Conservation (phyloP, 148 eudicot species). For the Camellia granthamiana region DNA sequence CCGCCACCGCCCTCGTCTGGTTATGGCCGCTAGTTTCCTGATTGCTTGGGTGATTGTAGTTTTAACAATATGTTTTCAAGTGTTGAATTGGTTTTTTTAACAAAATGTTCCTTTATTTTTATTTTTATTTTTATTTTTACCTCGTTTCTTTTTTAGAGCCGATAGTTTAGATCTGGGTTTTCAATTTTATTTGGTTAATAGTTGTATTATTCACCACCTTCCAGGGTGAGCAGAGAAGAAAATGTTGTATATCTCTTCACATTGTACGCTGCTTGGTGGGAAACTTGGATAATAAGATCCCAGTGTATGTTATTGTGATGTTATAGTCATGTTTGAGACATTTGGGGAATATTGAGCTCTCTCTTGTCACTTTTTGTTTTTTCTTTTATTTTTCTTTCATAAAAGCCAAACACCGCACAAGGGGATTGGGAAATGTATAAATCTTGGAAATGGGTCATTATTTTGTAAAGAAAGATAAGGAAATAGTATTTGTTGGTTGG, state of each 20-base stretch:
- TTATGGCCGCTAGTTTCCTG: conserved; percentile 32
- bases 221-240: neutral
- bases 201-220: neutral
- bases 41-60: neutral
- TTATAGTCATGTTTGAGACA: neutral
- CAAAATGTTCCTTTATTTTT: no score
- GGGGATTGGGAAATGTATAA: no score
- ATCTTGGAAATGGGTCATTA: no score
- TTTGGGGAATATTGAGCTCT: neutral
- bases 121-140: neutral
- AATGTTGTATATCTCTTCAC: neutral
- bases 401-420: no score
- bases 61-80: no score
- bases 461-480: no score
- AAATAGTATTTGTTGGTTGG: no score
- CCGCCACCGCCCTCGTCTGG: conserved; percentile 34
- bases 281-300: conserved; percentile 1
- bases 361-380: neutral
- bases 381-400: neutral
- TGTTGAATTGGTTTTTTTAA: no score
- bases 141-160: neutral
- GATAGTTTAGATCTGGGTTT: neutral
- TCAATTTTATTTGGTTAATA: neutral
- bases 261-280: neutral
- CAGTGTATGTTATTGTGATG: neutral